Conservation (phyloP, 2,329 filamentous ascomycete genomes). For the Monosporascus sp. region DNA sequence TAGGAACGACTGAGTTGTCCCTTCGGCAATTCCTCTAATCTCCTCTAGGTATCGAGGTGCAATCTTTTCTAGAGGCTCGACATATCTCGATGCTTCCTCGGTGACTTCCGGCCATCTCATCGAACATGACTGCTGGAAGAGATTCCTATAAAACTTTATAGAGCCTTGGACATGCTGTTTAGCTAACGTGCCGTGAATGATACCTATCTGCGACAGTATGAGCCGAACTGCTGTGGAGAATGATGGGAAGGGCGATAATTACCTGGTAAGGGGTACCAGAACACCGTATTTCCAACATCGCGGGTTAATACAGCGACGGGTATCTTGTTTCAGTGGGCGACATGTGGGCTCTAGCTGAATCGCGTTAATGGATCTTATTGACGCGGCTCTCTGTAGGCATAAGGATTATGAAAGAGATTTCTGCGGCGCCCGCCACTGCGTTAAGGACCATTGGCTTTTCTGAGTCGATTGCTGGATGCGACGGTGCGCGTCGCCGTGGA, state of each 20-base stretch:
- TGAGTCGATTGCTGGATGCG: no score
- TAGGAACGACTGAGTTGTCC: conserved; percentile 36
- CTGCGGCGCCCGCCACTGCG: no score
- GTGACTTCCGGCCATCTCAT: conserved; percentile 27
- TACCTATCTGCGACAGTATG: conserved; percentile 25
- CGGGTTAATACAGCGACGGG: background rate
- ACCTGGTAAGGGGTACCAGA: conserved; percentile 9
- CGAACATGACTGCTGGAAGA: conserved; percentile 28
- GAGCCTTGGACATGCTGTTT: conserved; percentile 25
- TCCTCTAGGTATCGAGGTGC: conserved; percentile 35
- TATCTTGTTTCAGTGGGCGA: background rate
- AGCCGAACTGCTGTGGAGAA: conserved; percentile 6
- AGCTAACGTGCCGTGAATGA: conserved; percentile 27
- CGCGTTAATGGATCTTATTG: background rate
- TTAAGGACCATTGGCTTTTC: no score
- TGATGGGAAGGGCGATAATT: background rate
- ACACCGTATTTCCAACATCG: conserved; percentile 8
- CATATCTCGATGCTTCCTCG: conserved; percentile 38
- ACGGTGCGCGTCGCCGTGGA: no score
- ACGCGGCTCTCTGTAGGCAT: no score
- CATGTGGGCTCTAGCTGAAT: background rate
- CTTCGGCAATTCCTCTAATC: conserved; percentile 47
- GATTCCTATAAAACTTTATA: conserved; percentile 29
- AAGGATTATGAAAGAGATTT: no score
- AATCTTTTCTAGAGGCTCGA: conserved; percentile 33